A percentile compares a stretch with the other conserved stretches of the same genome.
Evolutionary conservation across 176 grass and related monocot genomes (phyloP).

Genomic region (Rhynchospora tenuis): DNA sequence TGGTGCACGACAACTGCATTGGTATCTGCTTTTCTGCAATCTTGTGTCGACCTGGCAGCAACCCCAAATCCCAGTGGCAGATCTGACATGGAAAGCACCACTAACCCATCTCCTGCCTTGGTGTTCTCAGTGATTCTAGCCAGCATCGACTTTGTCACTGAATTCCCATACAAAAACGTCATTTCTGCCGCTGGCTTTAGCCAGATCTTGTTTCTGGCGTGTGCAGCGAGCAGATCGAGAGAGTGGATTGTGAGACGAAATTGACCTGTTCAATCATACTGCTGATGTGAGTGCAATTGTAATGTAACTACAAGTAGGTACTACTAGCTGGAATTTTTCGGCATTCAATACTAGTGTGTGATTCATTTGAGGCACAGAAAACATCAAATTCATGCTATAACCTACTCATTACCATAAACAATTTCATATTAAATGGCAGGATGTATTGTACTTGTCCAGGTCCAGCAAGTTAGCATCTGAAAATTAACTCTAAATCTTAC

Average conservation of each 20-base stretch:
- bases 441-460: background rate
- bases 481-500: background rate
- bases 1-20: slow-evolving; percentile 72
- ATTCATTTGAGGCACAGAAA: background rate
- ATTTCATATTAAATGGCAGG: background rate
- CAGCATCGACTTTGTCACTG: slow-evolving; percentile 79
- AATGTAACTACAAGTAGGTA: background rate
- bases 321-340: background rate
- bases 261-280: background rate
- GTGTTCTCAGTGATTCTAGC: slow-evolving; percentile 83
- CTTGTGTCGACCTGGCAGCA: slow-evolving; percentile 59
- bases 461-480: background rate
- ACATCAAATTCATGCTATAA: background rate
- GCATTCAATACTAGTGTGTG: background rate
- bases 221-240: slow-evolving; percentile 80
- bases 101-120: slow-evolving; percentile 59
- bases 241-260: slow-evolving; percentile 82
- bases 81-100: slow-evolving; percentile 81
- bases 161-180: slow-evolving; percentile 82
- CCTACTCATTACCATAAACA: background rate
- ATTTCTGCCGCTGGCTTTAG: slow-evolving; percentile 81
- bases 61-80: slow-evolving; percentile 75
- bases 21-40: slow-evolving; percentile 74
- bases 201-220: slow-evolving; percentile 83
- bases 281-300: background rate